phyloP scores from a whole-genome alignment of 352 stramenopile species.

The Phytopythium aichiense region DNA sequence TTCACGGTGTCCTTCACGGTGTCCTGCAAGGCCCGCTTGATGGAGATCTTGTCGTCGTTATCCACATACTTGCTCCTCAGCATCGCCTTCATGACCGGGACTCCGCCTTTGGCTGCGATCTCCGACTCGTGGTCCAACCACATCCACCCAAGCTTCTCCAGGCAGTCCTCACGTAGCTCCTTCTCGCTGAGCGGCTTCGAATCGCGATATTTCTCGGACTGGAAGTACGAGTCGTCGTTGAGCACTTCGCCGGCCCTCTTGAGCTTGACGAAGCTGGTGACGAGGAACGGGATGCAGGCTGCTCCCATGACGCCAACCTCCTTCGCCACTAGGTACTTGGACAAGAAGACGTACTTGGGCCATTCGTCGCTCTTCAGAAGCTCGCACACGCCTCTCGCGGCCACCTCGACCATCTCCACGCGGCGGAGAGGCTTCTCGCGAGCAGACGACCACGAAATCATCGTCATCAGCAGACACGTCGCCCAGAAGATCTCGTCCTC shows the following conservation, averaged over 20 bases:
- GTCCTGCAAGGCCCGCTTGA: background rate
- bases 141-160: background rate
- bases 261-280: background rate
- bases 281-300: constrained; percentile 2
- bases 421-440: background rate
- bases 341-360: background rate
- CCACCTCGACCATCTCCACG: background rate
- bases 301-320: background rate
- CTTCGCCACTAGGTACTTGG: constrained; percentile 1
- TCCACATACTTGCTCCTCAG: background rate
- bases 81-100: background rate
- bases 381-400: background rate
- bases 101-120: background rate
- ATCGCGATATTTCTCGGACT: background rate
- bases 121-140: background rate
- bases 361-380: background rate
- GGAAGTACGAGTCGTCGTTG: constrained; percentile 4
- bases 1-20: too few relatives aligned
- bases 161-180: background rate
- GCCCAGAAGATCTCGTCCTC: background rate
- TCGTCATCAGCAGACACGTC: background rate
- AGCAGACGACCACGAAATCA: background rate
- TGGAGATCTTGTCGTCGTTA: background rate
- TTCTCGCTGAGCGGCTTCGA: background rate
- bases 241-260: background rate